Evolutionary conservation across 1,284 basidiomycete species (phyloP).

Genomic region (Marasmius tenuissimus): DNA sequence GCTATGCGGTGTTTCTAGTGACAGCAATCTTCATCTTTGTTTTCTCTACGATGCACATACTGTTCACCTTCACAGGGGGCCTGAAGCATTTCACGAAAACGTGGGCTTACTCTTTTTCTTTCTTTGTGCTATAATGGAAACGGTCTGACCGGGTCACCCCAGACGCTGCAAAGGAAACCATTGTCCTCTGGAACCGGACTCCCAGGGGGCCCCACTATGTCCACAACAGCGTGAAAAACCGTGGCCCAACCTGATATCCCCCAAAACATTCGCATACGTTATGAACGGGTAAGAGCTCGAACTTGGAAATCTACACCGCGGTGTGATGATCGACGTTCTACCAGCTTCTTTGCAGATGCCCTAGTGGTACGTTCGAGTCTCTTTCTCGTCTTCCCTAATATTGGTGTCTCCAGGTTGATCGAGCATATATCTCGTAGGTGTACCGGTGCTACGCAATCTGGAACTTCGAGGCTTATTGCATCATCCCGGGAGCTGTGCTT

Average conservation of each 20-base stretch:
- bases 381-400: no score
- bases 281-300: conserved; percentile 10
- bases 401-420: no score
- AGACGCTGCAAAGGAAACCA: no score
- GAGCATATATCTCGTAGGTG: neutral
- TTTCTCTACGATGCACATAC: conserved; percentile 5
- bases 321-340: neutral
- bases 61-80: neutral
- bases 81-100: neutral
- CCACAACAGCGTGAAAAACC: neutral
- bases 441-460: conserved; percentile 12
- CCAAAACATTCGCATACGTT: conserved; percentile 7
- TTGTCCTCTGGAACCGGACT: no score
- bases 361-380: conserved; percentile 3
- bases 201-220: neutral
- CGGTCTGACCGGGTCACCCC: no score
- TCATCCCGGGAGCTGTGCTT: neutral
- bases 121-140: neutral
- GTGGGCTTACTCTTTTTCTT: neutral
- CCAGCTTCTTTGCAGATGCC: conserved; percentile 10
- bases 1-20: conserved; percentile 1
- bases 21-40: conserved; percentile 6
- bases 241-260: neutral
- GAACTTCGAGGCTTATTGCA: conserved; percentile 5
- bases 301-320: neutral